A percentile compares a stretch with the other conserved stretches of the same genome.
These are phyloP conservation scores for Candida manassasensis DNA, from an alignment of 805 yeast species.

Conservation along the genomic window DNA sequence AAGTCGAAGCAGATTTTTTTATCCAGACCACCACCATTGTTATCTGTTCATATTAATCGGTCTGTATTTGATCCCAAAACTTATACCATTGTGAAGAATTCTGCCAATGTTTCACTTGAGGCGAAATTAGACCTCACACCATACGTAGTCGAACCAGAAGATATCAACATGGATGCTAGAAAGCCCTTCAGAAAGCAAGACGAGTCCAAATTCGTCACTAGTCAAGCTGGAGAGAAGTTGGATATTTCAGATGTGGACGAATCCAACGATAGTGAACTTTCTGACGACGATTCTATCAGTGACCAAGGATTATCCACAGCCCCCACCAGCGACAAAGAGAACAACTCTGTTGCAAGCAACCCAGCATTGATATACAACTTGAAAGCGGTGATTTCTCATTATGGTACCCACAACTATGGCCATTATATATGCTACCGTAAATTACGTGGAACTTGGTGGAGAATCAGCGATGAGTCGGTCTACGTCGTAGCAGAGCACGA, in stretches of 20 bases:
- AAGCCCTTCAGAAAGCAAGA: slow-evolving; percentile 65
- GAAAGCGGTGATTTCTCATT: slow-evolving; percentile 86
- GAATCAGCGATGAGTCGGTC: slow-evolving; percentile 87
- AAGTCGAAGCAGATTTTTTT: slow-evolving; percentile 82
- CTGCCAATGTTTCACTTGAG: slow-evolving; percentile 78
- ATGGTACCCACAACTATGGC: slow-evolving; percentile 96
- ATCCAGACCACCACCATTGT: slow-evolving; percentile 75
- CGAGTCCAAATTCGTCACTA: slow-evolving; percentile 14
- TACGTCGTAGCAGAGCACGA: slow-evolving; percentile 75
- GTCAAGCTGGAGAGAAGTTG: slow-evolving; percentile 8
- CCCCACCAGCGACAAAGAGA: slow-evolving; percentile 1
- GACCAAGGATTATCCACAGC: not conserved
- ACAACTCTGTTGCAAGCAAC: slow-evolving; percentile 6
- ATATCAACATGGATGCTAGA: slow-evolving; percentile 77
- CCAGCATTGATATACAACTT: slow-evolving; percentile 59
- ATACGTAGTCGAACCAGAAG: slow-evolving; percentile 64
- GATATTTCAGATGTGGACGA: slow-evolving; percentile 6
- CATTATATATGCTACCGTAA: slow-evolving; percentile 89
- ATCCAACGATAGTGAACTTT: slow-evolving; percentile 4
- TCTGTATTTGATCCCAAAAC: slow-evolving; percentile 89
- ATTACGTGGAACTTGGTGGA: slow-evolving; percentile 87
- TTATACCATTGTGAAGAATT: slow-evolving; percentile 77
- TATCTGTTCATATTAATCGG: slow-evolving; percentile 85
- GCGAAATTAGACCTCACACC: slow-evolving; percentile 59
- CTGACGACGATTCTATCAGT: slow-evolving; percentile 5